Percentiles rank a stretch among this genome's conserved stretches.
Evolutionary conservation across 2,329 filamentous ascomycete species (phyloP).

Genomic region (Sporothrix brunneoviolacea): DNA sequence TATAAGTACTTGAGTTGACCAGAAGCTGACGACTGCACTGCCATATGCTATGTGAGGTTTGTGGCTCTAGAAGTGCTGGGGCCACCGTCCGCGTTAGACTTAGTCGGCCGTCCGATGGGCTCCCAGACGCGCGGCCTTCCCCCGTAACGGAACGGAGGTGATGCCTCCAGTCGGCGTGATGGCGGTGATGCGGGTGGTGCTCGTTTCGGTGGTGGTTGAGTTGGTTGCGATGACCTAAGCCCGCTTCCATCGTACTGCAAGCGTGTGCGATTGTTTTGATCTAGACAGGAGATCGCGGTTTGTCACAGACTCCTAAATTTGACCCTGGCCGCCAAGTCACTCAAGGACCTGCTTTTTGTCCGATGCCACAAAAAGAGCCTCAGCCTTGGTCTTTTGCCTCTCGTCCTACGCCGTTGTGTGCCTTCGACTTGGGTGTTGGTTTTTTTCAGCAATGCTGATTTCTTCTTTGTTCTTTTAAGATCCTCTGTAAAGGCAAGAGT

Average conservation of each 20-base stretch:
- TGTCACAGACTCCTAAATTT: neutral
- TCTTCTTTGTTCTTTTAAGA: no score
- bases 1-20: conserved; percentile 2
- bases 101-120: conserved; percentile 9
- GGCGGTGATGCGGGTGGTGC: neutral
- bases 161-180: neutral
- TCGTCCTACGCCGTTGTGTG: neutral
- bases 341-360: no score
- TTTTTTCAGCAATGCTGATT: no score
- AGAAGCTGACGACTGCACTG: neutral
- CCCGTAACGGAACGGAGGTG: neutral
- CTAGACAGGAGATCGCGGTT: neutral
- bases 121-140: conserved; percentile 8
- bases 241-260: neutral
- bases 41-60: neutral
- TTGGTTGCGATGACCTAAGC: neutral
- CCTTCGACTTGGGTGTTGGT: no score
- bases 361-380: no score
- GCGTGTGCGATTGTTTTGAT: neutral
- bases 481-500: no score
- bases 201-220: neutral
- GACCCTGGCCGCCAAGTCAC: no score
- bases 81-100: neutral
- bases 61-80: neutral
- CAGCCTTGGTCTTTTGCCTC: neutral